Conservation (phyloP, 116 monocot species). For the Zostera marina region DNA sequence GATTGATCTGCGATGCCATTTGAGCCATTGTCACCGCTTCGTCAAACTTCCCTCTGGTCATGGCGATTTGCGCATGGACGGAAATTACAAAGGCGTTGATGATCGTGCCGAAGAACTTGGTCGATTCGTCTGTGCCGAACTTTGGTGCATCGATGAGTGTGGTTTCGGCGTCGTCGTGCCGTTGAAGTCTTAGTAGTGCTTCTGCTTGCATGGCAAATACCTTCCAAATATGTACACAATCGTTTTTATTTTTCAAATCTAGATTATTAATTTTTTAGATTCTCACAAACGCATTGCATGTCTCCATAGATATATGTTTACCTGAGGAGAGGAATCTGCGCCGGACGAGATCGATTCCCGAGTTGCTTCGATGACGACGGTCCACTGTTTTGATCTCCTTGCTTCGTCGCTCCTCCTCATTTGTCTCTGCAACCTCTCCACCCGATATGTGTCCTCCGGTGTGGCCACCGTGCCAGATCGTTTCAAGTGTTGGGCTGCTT, state of each 20-base stretch:
- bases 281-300: neutral
- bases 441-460: neutral
- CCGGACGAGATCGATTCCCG: neutral
- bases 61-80: conserved; percentile 39
- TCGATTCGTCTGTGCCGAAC: conserved; percentile 27
- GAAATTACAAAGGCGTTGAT: conserved; percentile 25
- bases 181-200: conserved; percentile 38
- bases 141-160: conserved; percentile 16
- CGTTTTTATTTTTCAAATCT: neutral
- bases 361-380: neutral
- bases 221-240: conserved; percentile 12
- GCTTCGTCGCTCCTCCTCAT: neutral
- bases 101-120: conserved; percentile 25
- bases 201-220: conserved; percentile 54
- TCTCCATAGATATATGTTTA: neutral
- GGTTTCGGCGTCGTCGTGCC: conserved; percentile 48
- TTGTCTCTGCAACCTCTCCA: neutral
- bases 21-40: conserved; percentile 23
- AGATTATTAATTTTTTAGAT: too few species aligned
- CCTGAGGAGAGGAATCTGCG: neutral
- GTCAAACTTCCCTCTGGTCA: conserved; percentile 52
- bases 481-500: neutral
- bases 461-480: neutral
- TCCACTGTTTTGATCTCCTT: neutral
- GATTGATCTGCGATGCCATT: conserved; percentile 22